phyloP scores from a whole-genome alignment of 192 early-diverging fungal genomes.

The Mortierella hygrophila region DNA sequence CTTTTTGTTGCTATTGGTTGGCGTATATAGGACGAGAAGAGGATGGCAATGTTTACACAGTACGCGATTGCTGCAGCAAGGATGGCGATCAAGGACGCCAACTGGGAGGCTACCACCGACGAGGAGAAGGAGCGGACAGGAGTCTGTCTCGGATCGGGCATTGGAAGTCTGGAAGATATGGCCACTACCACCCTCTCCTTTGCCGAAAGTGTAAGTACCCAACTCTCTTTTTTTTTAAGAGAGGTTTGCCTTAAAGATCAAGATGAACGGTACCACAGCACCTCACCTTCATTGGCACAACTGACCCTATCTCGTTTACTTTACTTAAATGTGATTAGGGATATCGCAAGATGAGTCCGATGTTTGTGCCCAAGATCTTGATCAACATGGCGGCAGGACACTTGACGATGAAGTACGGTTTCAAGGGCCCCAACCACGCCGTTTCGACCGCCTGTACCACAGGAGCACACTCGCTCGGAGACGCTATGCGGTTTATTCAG shows the following conservation, averaged over 20 bases:
- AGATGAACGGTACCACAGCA: neutral
- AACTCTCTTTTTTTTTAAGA: neutral
- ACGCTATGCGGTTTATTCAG: slow-evolving; percentile 93
- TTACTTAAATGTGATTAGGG: slow-evolving; percentile 61
- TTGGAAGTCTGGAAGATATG: slow-evolving; percentile 93
- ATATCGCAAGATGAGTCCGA: slow-evolving; percentile 82
- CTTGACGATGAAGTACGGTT: slow-evolving; percentile 89
- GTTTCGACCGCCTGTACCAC: slow-evolving; percentile 96
- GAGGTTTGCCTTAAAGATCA: neutral
- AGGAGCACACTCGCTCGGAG: slow-evolving; percentile 95
- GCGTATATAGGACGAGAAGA: slow-evolving; percentile 73
- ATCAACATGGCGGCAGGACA: slow-evolving; percentile 97
- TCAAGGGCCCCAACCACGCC: slow-evolving; percentile 92
- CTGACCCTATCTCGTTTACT: neutral
- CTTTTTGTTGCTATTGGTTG: neutral
- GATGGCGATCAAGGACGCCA: slow-evolving; percentile 88
- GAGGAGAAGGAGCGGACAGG: slow-evolving; percentile 80
- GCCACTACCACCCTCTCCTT: slow-evolving; percentile 67
- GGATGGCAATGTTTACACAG: slow-evolving; percentile 88
- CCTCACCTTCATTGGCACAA: slow-evolving; percentile 2
- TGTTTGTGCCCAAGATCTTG: slow-evolving; percentile 91
- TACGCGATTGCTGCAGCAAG: slow-evolving; percentile 86
- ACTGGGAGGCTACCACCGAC: slow-evolving; percentile 70
- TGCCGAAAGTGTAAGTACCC: slow-evolving; percentile 59
- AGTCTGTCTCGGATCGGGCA: slow-evolving; percentile 95